Evolutionary conservation across 129 eudicot genomes (phyloP).

Genomic region (Arctium lappa): DNA sequence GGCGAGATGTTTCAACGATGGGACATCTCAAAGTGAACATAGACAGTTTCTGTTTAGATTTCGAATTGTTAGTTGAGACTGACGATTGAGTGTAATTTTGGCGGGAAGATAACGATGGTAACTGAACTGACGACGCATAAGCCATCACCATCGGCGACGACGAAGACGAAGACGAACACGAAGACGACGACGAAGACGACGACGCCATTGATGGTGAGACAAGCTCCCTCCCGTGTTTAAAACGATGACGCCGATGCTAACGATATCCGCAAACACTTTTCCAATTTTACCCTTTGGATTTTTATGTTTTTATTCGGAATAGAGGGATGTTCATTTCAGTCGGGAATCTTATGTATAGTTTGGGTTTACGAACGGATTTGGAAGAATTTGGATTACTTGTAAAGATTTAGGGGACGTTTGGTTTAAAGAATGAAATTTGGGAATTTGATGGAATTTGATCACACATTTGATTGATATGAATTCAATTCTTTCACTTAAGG

Average conservation of each 20-base stretch:
- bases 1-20: background rate
- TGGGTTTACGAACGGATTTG: too few species aligned
- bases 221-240: slow-evolving; percentile 5
- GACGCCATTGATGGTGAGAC: slow-evolving; percentile 26
- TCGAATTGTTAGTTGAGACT: background rate
- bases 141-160: slow-evolving; percentile 13
- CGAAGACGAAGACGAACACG: too few species aligned
- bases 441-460: too few species aligned
- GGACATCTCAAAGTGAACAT: slow-evolving; percentile 2
- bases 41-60: slow-evolving; percentile 11
- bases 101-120: slow-evolving; percentile 13
- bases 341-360: too few species aligned
- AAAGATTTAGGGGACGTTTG: too few species aligned
- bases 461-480: too few species aligned
- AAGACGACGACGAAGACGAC: background rate
- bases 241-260: background rate
- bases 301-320: too few species aligned
- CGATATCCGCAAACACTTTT: too few species aligned
- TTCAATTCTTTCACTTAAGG: too few species aligned
- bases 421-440: too few species aligned
- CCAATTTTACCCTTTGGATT: background rate
- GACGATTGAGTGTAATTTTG: background rate
- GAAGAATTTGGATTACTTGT: too few species aligned
- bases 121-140: slow-evolving; percentile 17
- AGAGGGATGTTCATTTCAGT: too few species aligned